These are phyloP conservation scores for Mantamonas sphyraenae DNA, from an alignment of 78 protist genomes.

Conservation along the genomic window DNA sequence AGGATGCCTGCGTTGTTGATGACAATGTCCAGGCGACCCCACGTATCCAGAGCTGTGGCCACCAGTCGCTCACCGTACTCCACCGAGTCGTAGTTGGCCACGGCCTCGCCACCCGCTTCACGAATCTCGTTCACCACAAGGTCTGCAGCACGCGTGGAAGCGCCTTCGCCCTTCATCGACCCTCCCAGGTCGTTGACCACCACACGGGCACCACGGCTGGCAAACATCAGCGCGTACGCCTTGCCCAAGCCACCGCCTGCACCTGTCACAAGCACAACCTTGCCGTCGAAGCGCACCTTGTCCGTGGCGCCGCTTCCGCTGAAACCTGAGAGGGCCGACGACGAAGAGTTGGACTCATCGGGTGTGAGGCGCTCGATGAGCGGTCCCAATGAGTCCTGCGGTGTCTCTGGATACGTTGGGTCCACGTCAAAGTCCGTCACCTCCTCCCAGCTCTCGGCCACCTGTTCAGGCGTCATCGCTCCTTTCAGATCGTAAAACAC, in stretches of 20 bases:
- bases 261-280: constrained; percentile 68
- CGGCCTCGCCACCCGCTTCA: constrained; percentile 63
- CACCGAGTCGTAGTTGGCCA: constrained; percentile 73
- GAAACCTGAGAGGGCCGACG: too few species aligned
- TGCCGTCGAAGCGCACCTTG: constrained; percentile 14
- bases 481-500: too few species aligned
- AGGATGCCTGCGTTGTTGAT: constrained; percentile 79
- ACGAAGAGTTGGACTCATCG: too few species aligned
- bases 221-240: constrained; percentile 52
- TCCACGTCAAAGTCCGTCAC: too few species aligned
- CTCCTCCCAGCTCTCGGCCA: too few species aligned
- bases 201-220: constrained; percentile 67
- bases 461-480: too few species aligned
- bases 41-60: constrained; percentile 53
- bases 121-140: constrained; percentile 67
- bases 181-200: constrained; percentile 78
- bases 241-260: constrained; percentile 69
- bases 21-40: constrained; percentile 71
- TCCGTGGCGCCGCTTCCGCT: too few species aligned
- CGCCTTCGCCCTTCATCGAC: constrained; percentile 44
- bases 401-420: too few species aligned
- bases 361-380: too few species aligned
- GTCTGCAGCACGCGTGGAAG: constrained; percentile 54
- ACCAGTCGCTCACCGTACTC: constrained; percentile 61
- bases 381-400: too few species aligned